Percentiles rank a stretch among this genome's conserved stretches.
These are phyloP conservation scores for Mesotaenium endlicherianum DNA, from an alignment of 139 green algal species.

Conservation along the genomic window DNA sequence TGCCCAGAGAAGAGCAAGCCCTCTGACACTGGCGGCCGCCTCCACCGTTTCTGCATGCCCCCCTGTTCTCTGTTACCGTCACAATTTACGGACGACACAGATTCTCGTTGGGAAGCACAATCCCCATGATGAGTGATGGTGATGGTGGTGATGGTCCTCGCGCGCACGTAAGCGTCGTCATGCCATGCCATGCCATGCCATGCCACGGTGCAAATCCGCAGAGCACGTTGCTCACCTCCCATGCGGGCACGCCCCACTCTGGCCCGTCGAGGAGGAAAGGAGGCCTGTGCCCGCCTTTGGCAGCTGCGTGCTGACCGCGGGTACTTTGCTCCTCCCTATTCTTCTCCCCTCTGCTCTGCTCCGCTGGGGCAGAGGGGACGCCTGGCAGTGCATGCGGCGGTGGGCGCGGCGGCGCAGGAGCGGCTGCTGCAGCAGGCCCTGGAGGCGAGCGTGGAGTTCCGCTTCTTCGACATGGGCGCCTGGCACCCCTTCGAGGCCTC, in stretches of 20 bases:
- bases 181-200: too few relatives aligned
- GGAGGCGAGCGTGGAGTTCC: constrained; percentile 17
- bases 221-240: not conserved
- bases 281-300: not conserved
- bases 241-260: not conserved
- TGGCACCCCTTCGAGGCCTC: constrained; percentile 31
- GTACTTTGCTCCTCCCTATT: not conserved
- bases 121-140: too few relatives aligned
- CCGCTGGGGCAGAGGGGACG: constrained; percentile 3
- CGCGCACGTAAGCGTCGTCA: too few relatives aligned
- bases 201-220: not conserved
- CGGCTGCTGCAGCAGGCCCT: constrained; percentile 9
- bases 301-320: not conserved
- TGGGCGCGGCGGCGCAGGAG: constrained; percentile 18
- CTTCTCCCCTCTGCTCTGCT: not conserved
- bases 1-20: not conserved
- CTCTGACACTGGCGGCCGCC: not conserved
- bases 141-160: too few relatives aligned
- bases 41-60: too few relatives aligned
- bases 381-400: constrained; percentile 41
- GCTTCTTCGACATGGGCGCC: constrained; percentile 4
- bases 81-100: too few relatives aligned
- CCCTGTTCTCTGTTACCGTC: too few relatives aligned
- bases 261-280: not conserved
- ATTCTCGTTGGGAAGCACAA: too few relatives aligned